phyloP scores from a whole-genome alignment of 306 rosid species.

The Gillenia trifoliata region DNA sequence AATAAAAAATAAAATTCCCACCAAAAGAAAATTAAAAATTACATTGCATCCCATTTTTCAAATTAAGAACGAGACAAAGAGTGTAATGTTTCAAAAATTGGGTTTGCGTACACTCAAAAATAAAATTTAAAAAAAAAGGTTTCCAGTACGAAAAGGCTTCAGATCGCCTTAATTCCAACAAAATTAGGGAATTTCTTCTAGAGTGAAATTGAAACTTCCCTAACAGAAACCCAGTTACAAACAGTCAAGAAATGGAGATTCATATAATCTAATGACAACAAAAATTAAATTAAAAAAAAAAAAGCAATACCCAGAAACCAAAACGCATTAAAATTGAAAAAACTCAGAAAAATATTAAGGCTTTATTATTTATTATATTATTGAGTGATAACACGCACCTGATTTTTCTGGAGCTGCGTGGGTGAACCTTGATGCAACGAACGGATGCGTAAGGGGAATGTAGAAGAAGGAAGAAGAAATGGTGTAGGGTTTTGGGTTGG shows the following conservation, averaged over 20 bases:
- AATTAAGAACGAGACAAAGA: too few relatives aligned
- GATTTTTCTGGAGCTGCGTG: not conserved
- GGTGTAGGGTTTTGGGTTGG: not conserved
- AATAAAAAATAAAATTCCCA: too few relatives aligned
- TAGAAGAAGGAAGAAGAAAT: not conserved
- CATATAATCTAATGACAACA: too few relatives aligned
- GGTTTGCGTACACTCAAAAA: too few relatives aligned
- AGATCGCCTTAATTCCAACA: not conserved
- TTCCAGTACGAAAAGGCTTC: not conserved
- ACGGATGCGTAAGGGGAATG: not conserved
- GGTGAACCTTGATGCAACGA: not conserved
- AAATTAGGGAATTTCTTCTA: not conserved
- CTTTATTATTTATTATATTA: not conserved
- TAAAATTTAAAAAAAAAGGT: not conserved
- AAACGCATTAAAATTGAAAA: not conserved
- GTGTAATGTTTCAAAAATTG: too few relatives aligned
- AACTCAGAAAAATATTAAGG: not conserved
- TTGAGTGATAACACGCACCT: not conserved
- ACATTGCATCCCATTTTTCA: too few relatives aligned
- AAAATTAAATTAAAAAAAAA: too few relatives aligned
- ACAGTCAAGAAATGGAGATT: not conserved
- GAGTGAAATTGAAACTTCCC: not conserved
- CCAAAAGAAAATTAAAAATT: too few relatives aligned
- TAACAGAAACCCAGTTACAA: not conserved
- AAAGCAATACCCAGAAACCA: not conserved